Conservation (phyloP, 441 rosid genomes). For the Adansonia grandidieri region DNA sequence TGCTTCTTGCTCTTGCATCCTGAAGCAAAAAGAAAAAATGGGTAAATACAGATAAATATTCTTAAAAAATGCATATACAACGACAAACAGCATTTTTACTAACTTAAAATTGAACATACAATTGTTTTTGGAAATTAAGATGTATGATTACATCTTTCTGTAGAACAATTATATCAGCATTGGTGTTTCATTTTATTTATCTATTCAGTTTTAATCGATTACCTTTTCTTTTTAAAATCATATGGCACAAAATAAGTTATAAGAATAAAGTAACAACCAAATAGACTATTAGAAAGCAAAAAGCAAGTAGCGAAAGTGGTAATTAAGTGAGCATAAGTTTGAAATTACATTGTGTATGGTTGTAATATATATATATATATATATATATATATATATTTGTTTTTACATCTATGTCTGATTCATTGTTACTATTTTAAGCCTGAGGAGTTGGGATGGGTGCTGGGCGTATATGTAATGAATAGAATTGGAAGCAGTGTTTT, state of each 20-base stretch:
- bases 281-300: too few species aligned
- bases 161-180: neutral
- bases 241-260: neutral
- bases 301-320: neutral
- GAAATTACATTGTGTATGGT: neutral
- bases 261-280: neutral
- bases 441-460: neutral
- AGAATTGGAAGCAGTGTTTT: neutral
- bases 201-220: neutral
- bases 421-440: neutral
- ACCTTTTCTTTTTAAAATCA: neutral
- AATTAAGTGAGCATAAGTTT: neutral
- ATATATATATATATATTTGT: neutral
- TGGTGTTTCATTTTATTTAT: neutral
- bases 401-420: neutral
- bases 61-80: neutral
- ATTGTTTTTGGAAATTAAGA: conserved; percentile 2
- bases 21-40: neutral
- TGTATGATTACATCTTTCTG: neutral
- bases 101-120: neutral
- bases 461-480: neutral
- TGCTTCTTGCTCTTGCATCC: neutral
- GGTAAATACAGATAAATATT: neutral
- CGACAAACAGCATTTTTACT: neutral
- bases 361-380: too few species aligned